These are phyloP conservation scores for Fraxinus baroniana DNA, from an alignment of 305 asterid species.

Conservation along the genomic window DNA sequence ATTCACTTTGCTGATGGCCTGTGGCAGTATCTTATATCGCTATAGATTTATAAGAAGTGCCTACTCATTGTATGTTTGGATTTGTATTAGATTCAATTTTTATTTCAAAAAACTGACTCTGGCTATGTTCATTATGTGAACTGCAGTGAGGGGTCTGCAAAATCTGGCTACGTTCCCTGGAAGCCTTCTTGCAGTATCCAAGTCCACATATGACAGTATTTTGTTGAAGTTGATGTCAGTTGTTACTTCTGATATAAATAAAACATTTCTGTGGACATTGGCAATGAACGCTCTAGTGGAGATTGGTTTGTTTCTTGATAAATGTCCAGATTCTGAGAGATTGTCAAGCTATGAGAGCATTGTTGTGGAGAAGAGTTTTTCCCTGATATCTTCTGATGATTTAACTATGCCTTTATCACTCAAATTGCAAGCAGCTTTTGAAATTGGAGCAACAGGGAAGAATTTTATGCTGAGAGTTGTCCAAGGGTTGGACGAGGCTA, in stretches of 20 bases:
- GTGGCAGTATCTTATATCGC: background rate
- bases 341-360: slow-evolving; percentile 54
- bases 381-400: slow-evolving; percentile 58
- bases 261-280: slow-evolving; percentile 55
- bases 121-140: slow-evolving; percentile 27
- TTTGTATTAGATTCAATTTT: slow-evolving; percentile 1
- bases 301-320: slow-evolving; percentile 57
- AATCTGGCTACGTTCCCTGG: slow-evolving; percentile 79
- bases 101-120: slow-evolving; percentile 21
- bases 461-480: slow-evolving; percentile 62
- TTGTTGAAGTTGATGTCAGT: slow-evolving; percentile 60
- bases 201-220: slow-evolving; percentile 55
- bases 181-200: slow-evolving; percentile 51
- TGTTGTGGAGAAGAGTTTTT: slow-evolving; percentile 64
- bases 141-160: slow-evolving; percentile 85
- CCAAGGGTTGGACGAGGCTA: slow-evolving; percentile 61
- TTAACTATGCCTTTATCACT: slow-evolving; percentile 49
- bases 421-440: slow-evolving; percentile 70
- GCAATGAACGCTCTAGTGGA: slow-evolving; percentile 66
- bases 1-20: background rate
- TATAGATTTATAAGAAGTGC: background rate
- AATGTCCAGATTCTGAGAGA: slow-evolving; percentile 54
- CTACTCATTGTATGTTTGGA: slow-evolving; percentile 7
- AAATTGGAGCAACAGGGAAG: slow-evolving; percentile 63
- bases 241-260: slow-evolving; percentile 47